Conservation (phyloP, 1,284 basidiomycete species). For the Trichosporon faecale region DNA sequence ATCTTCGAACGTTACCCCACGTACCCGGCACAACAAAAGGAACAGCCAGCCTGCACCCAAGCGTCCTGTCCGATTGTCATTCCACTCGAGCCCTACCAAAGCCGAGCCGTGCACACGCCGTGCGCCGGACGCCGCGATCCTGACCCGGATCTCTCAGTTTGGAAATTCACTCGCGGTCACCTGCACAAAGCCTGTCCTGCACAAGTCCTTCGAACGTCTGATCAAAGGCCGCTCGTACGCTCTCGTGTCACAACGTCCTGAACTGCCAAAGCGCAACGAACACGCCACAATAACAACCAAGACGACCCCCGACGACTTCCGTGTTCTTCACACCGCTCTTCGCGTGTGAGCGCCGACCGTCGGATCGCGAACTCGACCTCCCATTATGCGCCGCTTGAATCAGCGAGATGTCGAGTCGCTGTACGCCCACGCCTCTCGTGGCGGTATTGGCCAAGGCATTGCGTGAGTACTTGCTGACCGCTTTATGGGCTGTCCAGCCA, state of each 20-base stretch:
- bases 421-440: slow-evolving; percentile 36
- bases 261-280: background rate
- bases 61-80: background rate
- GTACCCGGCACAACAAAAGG: background rate
- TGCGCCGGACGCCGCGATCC: background rate
- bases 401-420: slow-evolving; percentile 44
- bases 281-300: background rate
- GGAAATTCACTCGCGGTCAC: background rate
- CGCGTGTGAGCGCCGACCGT: background rate
- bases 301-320: background rate
- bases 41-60: background rate
- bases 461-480: slow-evolving; percentile 35
- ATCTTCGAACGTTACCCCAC: background rate
- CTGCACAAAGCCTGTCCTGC: background rate
- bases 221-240: background rate
- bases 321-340: background rate
- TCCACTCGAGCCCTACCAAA: background rate
- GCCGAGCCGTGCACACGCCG: slow-evolving; percentile 4
- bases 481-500: background rate
- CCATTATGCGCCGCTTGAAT: slow-evolving; percentile 33
- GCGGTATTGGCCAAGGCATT: slow-evolving; percentile 41
- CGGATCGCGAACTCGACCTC: background rate
- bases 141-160: background rate
- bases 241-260: background rate
- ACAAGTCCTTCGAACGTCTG: background rate